Percentiles rank a stretch among this genome's conserved stretches.
Evolutionary conservation across 139 green algal genomes (phyloP).

Genomic region (Closterium sp.): DNA sequence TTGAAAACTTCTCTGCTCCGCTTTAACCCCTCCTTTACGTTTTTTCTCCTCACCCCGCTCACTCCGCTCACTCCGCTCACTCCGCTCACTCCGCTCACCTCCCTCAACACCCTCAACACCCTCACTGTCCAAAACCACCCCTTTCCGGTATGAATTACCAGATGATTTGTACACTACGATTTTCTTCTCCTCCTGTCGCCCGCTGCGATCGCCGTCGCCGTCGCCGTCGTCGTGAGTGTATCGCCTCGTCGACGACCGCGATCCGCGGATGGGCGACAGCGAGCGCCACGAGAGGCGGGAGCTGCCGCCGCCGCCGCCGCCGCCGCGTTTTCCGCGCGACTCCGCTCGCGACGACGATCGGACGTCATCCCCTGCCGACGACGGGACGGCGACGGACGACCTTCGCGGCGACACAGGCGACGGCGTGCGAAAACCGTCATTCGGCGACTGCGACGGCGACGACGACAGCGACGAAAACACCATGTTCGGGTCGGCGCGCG

Average conservation of each 20-base stretch:
- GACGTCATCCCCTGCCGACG: background rate
- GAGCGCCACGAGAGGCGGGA: background rate
- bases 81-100: too few relatives aligned
- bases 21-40: background rate
- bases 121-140: background rate
- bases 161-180: background rate
- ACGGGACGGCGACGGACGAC: background rate
- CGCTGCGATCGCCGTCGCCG: background rate
- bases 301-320: too few relatives aligned
- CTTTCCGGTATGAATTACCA: background rate
- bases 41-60: background rate
- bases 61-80: too few relatives aligned
- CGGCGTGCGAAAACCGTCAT: background rate
- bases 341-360: background rate
- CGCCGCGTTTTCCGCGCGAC: background rate
- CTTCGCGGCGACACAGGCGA: background rate
- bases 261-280: background rate
- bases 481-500: background rate
- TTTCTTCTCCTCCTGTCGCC: background rate
- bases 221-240: background rate
- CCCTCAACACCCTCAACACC: too few relatives aligned
- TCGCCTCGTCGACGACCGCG: background rate
- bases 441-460: background rate
- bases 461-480: background rate
- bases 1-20: background rate